Base-by-base conservation (phyloP, 257 asterid species). In the Datura wrightii region DNA sequence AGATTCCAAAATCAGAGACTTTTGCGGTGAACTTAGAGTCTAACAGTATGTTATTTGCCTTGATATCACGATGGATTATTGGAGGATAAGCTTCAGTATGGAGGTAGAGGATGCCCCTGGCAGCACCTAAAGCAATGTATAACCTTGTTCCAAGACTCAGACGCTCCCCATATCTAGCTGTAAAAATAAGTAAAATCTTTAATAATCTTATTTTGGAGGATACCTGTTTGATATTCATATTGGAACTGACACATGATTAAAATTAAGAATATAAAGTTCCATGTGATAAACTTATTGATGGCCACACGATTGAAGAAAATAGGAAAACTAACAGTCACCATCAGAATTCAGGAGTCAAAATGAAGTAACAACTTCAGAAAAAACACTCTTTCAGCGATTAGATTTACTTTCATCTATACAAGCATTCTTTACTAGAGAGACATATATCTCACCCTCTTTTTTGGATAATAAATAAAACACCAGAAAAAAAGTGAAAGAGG, bases 71-170 rank as follows among this genome's bases (percentile, higher is more conserved):
- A 78, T 78, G 82, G 19, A 78, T 78, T 52, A 78, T 78, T 52
- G 82, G 82, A 50, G 82, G 82, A 78, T 78, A n/a, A 52, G 82
- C 82, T 52, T 78, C 82, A 78, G 82, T 78, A 34, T 78, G 82
- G 48, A 78, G 82, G 82, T 78, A 78, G 48, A 78, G 63, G 60
- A 78, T 34, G 15, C 82, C 82, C 63, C 82, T 78, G 82, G 82
- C 63, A 52, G 82, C 63, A 78, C 82, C 82, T 78, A 78, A 78
- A 7, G 82, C 82, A 78, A 78, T 78, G 82, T 78, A 34, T 52
- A 78, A 34, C 82, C 82, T 78, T 6, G 31, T 52, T 52, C 82
- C 82, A 78, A 78, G 82, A 78, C 34, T 52, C 82, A 52, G 82
- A 52, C 24, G 5, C 52, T 13, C 16, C 82, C 82, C 19, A 78